These are phyloP conservation scores for Boletus rex-veris DNA, from an alignment of 768 basidiomycete species.

Conservation along the genomic window DNA sequence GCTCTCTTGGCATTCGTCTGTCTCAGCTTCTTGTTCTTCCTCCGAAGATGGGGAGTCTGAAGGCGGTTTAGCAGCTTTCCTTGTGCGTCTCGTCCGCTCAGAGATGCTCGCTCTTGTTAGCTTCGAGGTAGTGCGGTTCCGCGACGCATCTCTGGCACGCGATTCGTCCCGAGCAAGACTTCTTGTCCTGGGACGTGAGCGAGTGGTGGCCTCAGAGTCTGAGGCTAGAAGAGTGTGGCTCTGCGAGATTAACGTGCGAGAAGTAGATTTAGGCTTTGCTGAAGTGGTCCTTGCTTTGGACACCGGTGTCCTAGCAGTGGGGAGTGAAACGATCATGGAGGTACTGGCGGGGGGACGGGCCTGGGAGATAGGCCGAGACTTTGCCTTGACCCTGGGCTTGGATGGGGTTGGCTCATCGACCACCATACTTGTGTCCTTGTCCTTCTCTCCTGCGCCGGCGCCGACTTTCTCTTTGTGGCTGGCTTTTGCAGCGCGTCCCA, in stretches of 20 bases:
- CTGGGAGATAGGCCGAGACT: constrained; percentile 13
- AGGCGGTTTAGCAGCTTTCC: not conserved
- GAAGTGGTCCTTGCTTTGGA: constrained; percentile 1
- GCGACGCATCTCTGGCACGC: constrained; percentile 7
- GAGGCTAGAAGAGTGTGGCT: constrained; percentile 14
- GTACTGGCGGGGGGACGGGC: constrained; percentile 4
- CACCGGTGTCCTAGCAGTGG: not conserved
- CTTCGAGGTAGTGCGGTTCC: constrained; percentile 7
- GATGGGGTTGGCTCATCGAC: constrained; percentile 7
- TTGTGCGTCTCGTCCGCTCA: constrained; percentile 2
- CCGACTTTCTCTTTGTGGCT: constrained; percentile 5
- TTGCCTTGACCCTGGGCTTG: constrained; percentile 13
- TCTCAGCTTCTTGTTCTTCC: constrained; percentile 5
- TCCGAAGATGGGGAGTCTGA: constrained; percentile 8
- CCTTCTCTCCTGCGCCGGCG: not conserved
- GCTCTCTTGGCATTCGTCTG: constrained; percentile 8
- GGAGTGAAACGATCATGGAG: not conserved
- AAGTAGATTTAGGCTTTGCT: constrained; percentile 14
- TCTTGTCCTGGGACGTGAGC: constrained; percentile 20
- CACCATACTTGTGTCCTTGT: constrained; percentile 6
- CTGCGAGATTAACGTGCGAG: constrained; percentile 22
- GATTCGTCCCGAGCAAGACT: constrained; percentile 25
- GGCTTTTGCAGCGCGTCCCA: constrained; percentile 4
- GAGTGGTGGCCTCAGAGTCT: constrained; percentile 23
- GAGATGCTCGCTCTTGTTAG: not conserved